A percentile compares a stretch with the other conserved stretches of the same genome.
Conservation (phyloP, 2,329 filamentous ascomycete species). For the Colletotrichum sp. region DNA sequence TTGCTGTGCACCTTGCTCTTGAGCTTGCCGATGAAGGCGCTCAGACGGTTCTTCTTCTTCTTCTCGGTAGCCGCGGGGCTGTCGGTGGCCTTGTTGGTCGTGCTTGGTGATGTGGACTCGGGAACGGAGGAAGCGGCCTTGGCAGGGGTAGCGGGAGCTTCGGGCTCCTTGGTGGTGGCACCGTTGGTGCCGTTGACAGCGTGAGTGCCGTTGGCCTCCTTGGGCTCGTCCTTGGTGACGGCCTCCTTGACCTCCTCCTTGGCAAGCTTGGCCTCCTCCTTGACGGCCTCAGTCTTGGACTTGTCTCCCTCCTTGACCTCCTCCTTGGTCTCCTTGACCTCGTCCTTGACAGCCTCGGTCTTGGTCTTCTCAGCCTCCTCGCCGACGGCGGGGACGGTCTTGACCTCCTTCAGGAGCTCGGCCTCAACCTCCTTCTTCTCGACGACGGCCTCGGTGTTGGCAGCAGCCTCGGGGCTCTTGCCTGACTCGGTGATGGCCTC, state of each 20-base stretch:
- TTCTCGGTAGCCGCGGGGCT: slow-evolving; percentile 45
- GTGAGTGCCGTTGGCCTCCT: slow-evolving; percentile 17
- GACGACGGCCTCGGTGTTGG: slow-evolving; percentile 69
- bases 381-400: slow-evolving; percentile 40
- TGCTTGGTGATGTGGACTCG: slow-evolving; percentile 24
- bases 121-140: slow-evolving; percentile 19
- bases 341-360: slow-evolving; percentile 28
- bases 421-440: slow-evolving; percentile 79
- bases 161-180: slow-evolving; percentile 17
- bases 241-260: slow-evolving; percentile 22
- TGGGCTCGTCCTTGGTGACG: slow-evolving; percentile 14
- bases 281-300: slow-evolving; percentile 20
- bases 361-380: slow-evolving; percentile 30
- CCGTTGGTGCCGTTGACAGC: slow-evolving; percentile 19
- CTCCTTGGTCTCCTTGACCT: slow-evolving; percentile 21
- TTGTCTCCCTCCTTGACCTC: slow-evolving; percentile 20
- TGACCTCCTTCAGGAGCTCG: slow-evolving; percentile 73
- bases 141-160: slow-evolving; percentile 15
- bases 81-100: slow-evolving; percentile 31
- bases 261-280: slow-evolving; percentile 21
- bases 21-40: slow-evolving; percentile 65
- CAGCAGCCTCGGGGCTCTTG: slow-evolving; percentile 72
- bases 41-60: slow-evolving; percentile 72
- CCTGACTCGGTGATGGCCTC: slow-evolving; percentile 64
- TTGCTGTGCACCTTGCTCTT: slow-evolving; percentile 48